These are phyloP conservation scores for Venturia carpophila DNA, from an alignment of 2,329 filamentous ascomycete genomes.

Conservation along the genomic window DNA sequence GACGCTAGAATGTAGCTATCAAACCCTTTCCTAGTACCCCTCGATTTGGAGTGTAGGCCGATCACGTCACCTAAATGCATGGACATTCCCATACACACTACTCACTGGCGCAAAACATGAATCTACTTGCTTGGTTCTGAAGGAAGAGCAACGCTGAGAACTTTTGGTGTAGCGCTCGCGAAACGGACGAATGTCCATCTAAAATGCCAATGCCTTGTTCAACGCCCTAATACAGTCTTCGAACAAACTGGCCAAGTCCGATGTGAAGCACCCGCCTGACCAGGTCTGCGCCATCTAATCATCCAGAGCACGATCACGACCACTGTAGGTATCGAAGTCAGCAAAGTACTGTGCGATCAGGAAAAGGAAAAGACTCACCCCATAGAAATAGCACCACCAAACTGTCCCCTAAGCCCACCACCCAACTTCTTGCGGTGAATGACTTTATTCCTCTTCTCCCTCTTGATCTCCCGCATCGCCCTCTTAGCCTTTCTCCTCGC, in stretches of 20 bases:
- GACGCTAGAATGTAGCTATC: no score
- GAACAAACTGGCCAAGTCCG: neutral
- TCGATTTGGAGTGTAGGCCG: no score
- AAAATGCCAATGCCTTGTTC: neutral
- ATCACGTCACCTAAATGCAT: no score
- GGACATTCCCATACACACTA: no score
- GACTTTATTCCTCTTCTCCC: slow-evolving; percentile 14
- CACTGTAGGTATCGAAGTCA: slow-evolving; percentile 1
- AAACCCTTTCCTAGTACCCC: no score
- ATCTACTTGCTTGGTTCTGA: no score
- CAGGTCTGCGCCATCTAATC: neutral
- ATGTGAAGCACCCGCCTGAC: no score
- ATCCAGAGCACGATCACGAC: neutral
- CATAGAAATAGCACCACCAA: slow-evolving; percentile 12
- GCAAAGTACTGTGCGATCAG: neutral
- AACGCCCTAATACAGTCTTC: neutral
- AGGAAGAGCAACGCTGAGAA: no score
- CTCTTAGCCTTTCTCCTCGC: slow-evolving; percentile 14
- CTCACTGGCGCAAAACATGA: no score
- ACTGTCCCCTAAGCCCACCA: slow-evolving; percentile 14
- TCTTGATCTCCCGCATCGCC: slow-evolving; percentile 15
- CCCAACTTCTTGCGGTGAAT: slow-evolving; percentile 13
- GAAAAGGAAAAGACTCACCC: neutral
- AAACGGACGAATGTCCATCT: neutral
- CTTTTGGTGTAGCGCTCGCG: neutral